Evolutionary conservation across 352 stramenopile species (phyloP), one percentile per base, ranked within the genome.

Genomic region (Pythium phragmitis): DNA sequence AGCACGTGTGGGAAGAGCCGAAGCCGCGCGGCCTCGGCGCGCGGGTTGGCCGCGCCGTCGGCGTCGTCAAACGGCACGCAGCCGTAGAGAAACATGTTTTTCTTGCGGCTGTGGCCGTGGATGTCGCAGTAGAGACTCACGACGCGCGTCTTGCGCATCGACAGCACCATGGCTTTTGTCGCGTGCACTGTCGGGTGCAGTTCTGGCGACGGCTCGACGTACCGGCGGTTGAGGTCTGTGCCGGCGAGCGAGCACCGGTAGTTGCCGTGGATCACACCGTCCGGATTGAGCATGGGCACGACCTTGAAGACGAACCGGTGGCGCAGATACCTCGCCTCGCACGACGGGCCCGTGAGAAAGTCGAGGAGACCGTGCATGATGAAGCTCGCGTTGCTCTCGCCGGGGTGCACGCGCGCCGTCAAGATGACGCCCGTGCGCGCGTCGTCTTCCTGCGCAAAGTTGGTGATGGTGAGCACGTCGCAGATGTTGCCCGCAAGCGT

Each of bases 261-360:
- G 68, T 98, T 98, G 51, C 92, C 92, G 60, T 97, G 78, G 54
- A 97, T 77, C n/a, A 98, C 92, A 9, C 92, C 92, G 57, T 98
- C 92, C 0, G 88, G 87, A 61, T 98, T 98, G n/a, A 98, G 74
- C 92, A 98, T 98, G 3, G 92, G 92, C 12, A 98, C 83, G 48
- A 98, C 52, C 56, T 97, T 96, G 65, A 97, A 96, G 17, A 97
- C 76, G 49, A 96, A 97, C 37, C 86, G 71, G 39, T 87, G 74
- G 16, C 89, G 85, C n/a, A 97, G 68, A 46, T 80, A 78, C 26
- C 70, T 74, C 26, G 91, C 89, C 58, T 90, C 87, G 7, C 82
- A 70, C 12, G 86, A 81, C 17, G 68, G 60, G 28, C 85, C 80
- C 0, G 87, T 95, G 50, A 98, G 72, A 54, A 95, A 97, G 16